Base-by-base conservation (phyloP, 2,329 filamentous ascomycete species). In the Aureobasidium vineae region DNA sequence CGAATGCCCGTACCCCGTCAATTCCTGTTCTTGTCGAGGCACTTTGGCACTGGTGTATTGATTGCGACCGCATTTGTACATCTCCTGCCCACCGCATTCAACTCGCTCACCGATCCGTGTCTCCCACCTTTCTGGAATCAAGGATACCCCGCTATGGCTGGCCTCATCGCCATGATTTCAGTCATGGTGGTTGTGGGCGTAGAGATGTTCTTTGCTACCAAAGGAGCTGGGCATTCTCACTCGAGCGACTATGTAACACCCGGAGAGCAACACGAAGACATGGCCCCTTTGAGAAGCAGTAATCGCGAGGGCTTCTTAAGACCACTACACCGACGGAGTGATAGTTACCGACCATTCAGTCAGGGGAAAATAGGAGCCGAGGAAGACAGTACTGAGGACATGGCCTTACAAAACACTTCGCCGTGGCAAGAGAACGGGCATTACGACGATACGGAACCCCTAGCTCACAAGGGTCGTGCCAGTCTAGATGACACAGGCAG, bases 121-220 rank as follows among this genome's bases (percentile, higher is more conserved):
- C 85, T 96, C 0, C 90, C 92, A 10, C 81, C 84, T 66, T 89
- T 92, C 74, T 96, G 93, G 85, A 94, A 86, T 75, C 74, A 89
- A 69, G 85, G 85, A n/a, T 96, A 95, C 75, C 85, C 83, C 54
- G 90, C 91, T 6, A 88, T 96, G 75, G 87, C 91, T 0, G 92
- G 92, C 2, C 82, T 95, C 56, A 85, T 96, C 54, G 90, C 91
- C 66, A 94, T 96, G 90, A 77, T 88, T 11, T 88, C 90, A 13
- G 90, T 91, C n/a, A 83, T 96, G 67, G 80, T 90, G 4, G 92
- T 97, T 3, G 91, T 96, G 7, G 85, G 87, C 2, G 84, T 97
- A 63, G 94, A 98, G 77, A 96, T 95, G 79, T 92, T 92, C 75
- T 88, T 98, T 71, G 92, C 92, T 0, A 90, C 88, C 63, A 83